These are phyloP conservation scores for Aspergillus kassunensis DNA, from an alignment of 495 filamentous ascomycete genomes.

Conservation along the genomic window DNA sequence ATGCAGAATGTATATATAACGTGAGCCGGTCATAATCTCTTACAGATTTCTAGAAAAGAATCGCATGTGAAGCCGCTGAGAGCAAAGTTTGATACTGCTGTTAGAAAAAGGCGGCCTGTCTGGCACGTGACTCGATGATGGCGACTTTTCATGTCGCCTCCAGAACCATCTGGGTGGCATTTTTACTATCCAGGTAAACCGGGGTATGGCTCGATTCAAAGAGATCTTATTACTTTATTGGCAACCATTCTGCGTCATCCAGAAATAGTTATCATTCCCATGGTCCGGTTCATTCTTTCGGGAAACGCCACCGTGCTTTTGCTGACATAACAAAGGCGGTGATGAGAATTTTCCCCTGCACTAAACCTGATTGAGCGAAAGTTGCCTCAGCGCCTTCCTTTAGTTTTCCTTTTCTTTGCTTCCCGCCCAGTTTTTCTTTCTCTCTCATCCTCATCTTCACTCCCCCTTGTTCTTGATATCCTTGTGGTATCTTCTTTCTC, in stretches of 20 bases:
- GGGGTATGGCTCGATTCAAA: too few relatives aligned
- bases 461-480: slow-evolving; percentile 24
- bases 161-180: too few relatives aligned
- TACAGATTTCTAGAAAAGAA: too few relatives aligned
- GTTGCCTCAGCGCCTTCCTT: slow-evolving; percentile 22
- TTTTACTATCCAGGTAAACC: too few relatives aligned
- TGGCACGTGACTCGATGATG: neutral
- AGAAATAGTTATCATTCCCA: too few relatives aligned
- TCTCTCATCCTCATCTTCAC: slow-evolving; percentile 18
- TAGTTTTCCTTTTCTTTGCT: slow-evolving; percentile 14
- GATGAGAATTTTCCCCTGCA: slow-evolving; percentile 20
- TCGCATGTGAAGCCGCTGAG: too few relatives aligned
- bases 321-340: slow-evolving; percentile 12
- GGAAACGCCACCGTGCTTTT: neutral
- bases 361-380: slow-evolving; percentile 15
- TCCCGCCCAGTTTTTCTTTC: slow-evolving; percentile 11
- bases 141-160: too few relatives aligned
- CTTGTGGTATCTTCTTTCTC: slow-evolving; percentile 13
- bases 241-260: neutral
- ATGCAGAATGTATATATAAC: neutral
- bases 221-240: neutral
- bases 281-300: neutral
- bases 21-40: too few relatives aligned
- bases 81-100: neutral
- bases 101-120: neutral